Evolutionary conservation across 108 stramenopile genomes (phyloP).

Genomic region (Aurantiochytrium sp.): DNA sequence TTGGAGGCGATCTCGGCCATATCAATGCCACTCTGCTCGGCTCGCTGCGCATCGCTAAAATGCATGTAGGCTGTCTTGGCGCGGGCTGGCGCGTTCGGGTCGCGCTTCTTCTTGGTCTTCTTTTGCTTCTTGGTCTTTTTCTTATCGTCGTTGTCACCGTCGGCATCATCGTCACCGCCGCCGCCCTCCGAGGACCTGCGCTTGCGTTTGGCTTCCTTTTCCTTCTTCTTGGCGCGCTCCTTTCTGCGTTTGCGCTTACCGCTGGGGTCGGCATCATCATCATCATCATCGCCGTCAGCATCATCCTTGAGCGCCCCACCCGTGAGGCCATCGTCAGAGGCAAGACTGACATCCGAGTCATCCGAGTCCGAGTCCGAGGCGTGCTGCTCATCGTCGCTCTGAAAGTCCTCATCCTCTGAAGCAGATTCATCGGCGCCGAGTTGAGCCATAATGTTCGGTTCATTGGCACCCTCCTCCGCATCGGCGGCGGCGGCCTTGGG

Average conservation of each 20-base stretch:
- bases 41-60: constrained; percentile 4
- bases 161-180: not conserved
- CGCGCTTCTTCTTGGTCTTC: not conserved
- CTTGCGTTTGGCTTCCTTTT: not conserved
- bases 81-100: not conserved
- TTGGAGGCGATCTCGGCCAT: constrained; percentile 39
- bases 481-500: constrained; percentile 49
- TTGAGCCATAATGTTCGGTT: not conserved
- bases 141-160: not conserved
- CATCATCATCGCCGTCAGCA: not conserved
- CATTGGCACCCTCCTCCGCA: not conserved
- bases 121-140: not conserved
- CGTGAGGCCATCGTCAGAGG: not conserved
- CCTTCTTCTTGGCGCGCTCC: not conserved
- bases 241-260: not conserved
- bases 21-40: not conserved
- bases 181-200: not conserved
- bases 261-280: not conserved
- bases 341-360: not conserved
- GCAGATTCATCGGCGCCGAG: not conserved
- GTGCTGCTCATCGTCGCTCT: not conserved
- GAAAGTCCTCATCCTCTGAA: not conserved
- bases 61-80: not conserved
- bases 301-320: not conserved
- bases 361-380: not conserved